Conservation (phyloP, 192 early-diverging fungal species). For the Ambispora gerdemannii region DNA sequence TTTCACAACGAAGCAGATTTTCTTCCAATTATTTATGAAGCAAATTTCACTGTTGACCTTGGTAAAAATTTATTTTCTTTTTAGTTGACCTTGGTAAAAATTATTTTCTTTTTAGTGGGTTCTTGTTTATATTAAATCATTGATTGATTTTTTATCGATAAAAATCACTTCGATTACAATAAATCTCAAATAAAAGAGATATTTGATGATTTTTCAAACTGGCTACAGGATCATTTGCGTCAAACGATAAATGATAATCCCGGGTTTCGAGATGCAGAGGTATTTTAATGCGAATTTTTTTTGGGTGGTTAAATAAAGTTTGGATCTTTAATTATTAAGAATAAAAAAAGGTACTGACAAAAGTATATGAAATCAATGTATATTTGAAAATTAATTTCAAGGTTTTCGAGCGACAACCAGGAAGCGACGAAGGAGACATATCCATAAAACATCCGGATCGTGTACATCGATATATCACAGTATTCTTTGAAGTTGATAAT, state of each 20-base stretch:
- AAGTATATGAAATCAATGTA: too few species aligned
- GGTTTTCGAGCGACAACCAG: conserved; percentile 11
- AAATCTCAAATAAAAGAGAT: too few species aligned
- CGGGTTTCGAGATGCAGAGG: conserved; percentile 17
- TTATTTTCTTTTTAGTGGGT: neutral
- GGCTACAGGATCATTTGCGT: conserved; percentile 10
- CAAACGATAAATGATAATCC: neutral
- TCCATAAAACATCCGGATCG: conserved; percentile 1
- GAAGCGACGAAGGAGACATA: neutral
- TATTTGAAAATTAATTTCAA: neutral
- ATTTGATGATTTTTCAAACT: conserved; percentile 5
- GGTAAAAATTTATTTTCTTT: neutral
- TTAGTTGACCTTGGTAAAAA: neutral
- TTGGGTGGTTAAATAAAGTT: too few species aligned
- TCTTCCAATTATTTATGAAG: conserved; percentile 22
- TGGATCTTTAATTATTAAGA: too few species aligned
- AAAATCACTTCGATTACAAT: too few species aligned
- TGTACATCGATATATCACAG: conserved; percentile 15
- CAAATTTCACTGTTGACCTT: conserved; percentile 17
- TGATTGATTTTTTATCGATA: too few species aligned
- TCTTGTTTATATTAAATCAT: neutral
- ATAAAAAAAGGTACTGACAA: too few species aligned
- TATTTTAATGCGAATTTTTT: too few species aligned
- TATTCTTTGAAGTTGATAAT: conserved; percentile 22
- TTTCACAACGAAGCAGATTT: neutral